phyloP scores from a whole-genome alignment of 352 stramenopile genomes.

The Globisporangium takayamanum region DNA sequence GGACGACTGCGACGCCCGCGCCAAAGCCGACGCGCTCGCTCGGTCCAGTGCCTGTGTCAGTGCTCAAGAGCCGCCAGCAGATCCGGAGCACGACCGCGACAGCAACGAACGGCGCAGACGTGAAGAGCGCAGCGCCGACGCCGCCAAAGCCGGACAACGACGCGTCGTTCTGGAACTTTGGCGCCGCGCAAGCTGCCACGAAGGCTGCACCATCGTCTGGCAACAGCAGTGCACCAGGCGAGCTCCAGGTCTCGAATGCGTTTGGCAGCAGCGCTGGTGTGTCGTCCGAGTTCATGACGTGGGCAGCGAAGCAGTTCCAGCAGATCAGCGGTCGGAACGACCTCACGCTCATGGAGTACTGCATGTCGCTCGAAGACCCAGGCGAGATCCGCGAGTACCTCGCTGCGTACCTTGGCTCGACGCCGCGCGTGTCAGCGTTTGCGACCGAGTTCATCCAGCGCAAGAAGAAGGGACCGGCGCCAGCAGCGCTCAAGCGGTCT shows the following conservation, averaged over 20 bases:
- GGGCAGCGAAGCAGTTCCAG: conserved; percentile 77
- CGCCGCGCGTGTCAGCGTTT: conserved; percentile 94
- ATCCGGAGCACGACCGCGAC: conserved; percentile 16
- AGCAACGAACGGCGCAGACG: conserved; percentile 22
- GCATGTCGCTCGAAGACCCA: conserved; percentile 91
- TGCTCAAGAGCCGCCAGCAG: conserved; percentile 74
- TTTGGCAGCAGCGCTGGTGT: conserved; percentile 45
- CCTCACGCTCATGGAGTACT: conserved; percentile 91
- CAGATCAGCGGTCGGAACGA: conserved; percentile 66
- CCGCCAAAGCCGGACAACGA: conserved; percentile 50
- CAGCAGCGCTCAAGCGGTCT: conserved; percentile 34
- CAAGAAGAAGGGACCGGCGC: conserved; percentile 62
- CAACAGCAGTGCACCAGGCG: neutral
- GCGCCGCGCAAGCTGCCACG: conserved; percentile 28
- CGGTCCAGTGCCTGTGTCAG: conserved; percentile 66
- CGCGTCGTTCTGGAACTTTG: conserved; percentile 85
- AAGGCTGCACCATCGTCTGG: conserved; percentile 10
- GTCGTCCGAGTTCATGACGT: conserved; percentile 72
- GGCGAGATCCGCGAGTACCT: conserved; percentile 95
- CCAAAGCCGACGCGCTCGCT: conserved; percentile 54
- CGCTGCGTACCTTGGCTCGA: conserved; percentile 94
- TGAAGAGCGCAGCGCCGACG: conserved; percentile 22
- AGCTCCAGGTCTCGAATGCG: conserved; percentile 23
- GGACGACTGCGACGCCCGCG: conserved; percentile 40
- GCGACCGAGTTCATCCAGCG: conserved; percentile 95